These are phyloP conservation scores for Solanum raphanifolium DNA, from an alignment of 257 asterid genomes.

Conservation along the genomic window DNA sequence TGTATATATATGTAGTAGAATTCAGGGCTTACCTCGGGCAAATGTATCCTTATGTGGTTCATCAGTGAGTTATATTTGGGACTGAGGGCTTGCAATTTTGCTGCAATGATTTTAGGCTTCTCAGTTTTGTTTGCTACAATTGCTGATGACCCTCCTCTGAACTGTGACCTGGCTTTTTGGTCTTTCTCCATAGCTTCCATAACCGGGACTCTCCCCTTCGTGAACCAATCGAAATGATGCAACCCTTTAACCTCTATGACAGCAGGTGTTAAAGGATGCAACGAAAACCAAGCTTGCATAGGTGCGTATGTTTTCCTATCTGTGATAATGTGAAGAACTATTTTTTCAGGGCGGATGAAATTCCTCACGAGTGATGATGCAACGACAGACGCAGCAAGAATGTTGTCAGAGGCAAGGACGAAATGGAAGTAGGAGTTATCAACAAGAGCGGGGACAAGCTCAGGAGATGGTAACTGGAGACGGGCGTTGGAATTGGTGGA, in stretches of 20 bases:
- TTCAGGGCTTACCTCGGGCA: slow-evolving; percentile 67
- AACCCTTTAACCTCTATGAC: slow-evolving; percentile 76
- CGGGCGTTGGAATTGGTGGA: slow-evolving; percentile 80
- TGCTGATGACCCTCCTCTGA: slow-evolving; percentile 89
- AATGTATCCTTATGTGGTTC: slow-evolving; percentile 90
- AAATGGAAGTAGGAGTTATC: slow-evolving; percentile 80
- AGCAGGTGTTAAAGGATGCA: slow-evolving; percentile 70
- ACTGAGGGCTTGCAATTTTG: slow-evolving; percentile 89
- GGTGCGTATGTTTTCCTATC: slow-evolving; percentile 82
- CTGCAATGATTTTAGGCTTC: slow-evolving; percentile 70
- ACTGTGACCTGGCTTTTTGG: slow-evolving; percentile 63
- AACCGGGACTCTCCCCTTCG: slow-evolving; percentile 87
- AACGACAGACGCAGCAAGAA: slow-evolving; percentile 88
- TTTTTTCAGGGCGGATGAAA: slow-evolving; percentile 51
- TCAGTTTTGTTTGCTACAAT: slow-evolving; percentile 79
- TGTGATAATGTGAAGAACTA: slow-evolving; percentile 75
- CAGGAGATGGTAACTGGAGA: slow-evolving; percentile 85
- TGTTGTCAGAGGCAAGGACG: slow-evolving; percentile 88
- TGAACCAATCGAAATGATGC: slow-evolving; percentile 93
- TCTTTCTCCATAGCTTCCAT: slow-evolving; percentile 98
- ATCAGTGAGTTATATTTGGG: slow-evolving; percentile 85
- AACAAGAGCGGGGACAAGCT: slow-evolving; percentile 72
- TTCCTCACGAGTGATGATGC: slow-evolving; percentile 76
- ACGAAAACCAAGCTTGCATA: slow-evolving; percentile 97
- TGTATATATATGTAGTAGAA: background rate